phyloP scores from a whole-genome alignment of 2,329 filamentous ascomycete species.

The Cadophora malorum region DNA sequence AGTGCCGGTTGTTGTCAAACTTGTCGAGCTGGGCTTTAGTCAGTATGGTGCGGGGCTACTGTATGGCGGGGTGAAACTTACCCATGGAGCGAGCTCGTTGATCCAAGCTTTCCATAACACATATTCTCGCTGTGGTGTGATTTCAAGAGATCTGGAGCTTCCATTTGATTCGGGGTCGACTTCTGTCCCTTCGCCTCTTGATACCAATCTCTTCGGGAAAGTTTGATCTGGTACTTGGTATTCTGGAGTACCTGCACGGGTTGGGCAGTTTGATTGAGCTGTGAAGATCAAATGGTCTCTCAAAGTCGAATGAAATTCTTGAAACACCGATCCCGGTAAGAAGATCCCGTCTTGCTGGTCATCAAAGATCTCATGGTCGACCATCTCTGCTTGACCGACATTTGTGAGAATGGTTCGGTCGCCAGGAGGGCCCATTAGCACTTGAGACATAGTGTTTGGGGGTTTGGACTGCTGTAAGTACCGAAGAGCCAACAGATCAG shows the following conservation, averaged over 20 bases:
- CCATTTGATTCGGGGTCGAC: conserved; percentile 28
- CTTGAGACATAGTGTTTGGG: not conserved
- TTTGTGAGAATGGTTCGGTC: not conserved
- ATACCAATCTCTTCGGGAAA: conserved; percentile 13
- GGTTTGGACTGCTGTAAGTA: conserved; percentile 18
- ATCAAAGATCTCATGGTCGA: conserved; percentile 28
- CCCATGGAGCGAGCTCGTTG: conserved; percentile 47
- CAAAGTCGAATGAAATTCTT: conserved; percentile 53
- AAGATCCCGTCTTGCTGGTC: conserved; percentile 49
- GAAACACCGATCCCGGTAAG: conserved; percentile 54
- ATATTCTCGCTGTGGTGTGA: conserved; percentile 44
- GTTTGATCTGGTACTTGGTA: conserved; percentile 22
- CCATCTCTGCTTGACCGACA: not conserved
- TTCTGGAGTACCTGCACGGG: conserved; percentile 41
- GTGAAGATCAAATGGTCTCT: conserved; percentile 54
- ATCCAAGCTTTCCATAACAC: conserved; percentile 52
- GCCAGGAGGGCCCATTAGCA: not conserved
- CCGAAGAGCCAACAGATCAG: conserved; percentile 29
- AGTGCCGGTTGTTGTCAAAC: conserved; percentile 57
- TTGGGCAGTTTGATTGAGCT: conserved; percentile 50
- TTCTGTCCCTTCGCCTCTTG: not conserved
- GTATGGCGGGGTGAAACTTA: not conserved
- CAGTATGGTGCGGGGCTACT: not conserved
- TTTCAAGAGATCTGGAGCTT: conserved; percentile 37
- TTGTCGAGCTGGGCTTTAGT: conserved; percentile 46